phyloP scores from a whole-genome alignment of 208 protist species.

The Wallacemonas sp. region DNA sequence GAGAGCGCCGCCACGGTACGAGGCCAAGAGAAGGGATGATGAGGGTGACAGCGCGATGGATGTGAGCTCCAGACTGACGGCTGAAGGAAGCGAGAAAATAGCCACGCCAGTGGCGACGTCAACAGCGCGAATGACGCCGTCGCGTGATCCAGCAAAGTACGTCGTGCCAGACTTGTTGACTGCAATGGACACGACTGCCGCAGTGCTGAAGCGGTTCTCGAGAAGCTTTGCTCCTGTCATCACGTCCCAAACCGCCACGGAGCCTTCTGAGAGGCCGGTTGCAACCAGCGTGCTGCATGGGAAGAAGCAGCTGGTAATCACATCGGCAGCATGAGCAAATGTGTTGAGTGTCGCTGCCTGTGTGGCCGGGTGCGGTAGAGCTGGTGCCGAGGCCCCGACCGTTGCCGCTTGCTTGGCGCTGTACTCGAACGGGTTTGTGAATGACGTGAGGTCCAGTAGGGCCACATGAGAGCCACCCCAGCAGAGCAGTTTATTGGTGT shows the following conservation, averaged over 20 bases:
- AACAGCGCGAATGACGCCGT: slow-evolving; percentile 73
- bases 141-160: slow-evolving; percentile 81
- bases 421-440: slow-evolving; percentile 12
- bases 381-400: not conserved
- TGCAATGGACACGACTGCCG: slow-evolving; percentile 62
- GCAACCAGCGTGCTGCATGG: slow-evolving; percentile 70
- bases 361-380: not conserved
- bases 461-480: slow-evolving; percentile 71
- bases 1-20: slow-evolving; percentile 67
- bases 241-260: slow-evolving; percentile 76
- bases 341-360: slow-evolving; percentile 37
- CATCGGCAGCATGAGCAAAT: slow-evolving; percentile 63
- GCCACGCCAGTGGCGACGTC: slow-evolving; percentile 75
- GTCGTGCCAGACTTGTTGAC: slow-evolving; percentile 64
- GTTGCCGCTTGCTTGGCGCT: not conserved
- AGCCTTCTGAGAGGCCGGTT: slow-evolving; percentile 81
- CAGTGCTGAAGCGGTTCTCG: slow-evolving; percentile 63
- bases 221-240: slow-evolving; percentile 58
- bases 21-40: slow-evolving; percentile 65
- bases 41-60: slow-evolving; percentile 78
- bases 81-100: slow-evolving; percentile 64
- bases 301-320: slow-evolving; percentile 75
- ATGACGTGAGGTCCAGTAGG: slow-evolving; percentile 47
- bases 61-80: slow-evolving; percentile 67
- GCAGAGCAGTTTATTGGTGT: slow-evolving; percentile 52